Evolutionary conservation across 768 basidiomycete genomes (phyloP).

Genomic region (Trametes cingulata): DNA sequence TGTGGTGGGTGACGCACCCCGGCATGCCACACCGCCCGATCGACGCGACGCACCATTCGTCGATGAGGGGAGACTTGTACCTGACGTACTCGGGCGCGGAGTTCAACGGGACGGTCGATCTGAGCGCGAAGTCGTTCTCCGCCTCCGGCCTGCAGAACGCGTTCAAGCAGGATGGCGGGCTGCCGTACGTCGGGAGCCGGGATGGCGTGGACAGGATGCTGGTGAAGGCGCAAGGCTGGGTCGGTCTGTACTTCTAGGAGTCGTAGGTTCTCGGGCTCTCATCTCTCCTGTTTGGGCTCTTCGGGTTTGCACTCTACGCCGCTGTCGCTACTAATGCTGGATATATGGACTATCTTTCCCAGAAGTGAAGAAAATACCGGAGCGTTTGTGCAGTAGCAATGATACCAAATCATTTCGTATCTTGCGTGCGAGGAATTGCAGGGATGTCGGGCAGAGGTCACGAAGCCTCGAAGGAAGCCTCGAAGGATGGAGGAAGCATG

Average conservation of each 20-base stretch:
- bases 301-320: no score
- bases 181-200: constrained; percentile 33
- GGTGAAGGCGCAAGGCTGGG: constrained; percentile 30
- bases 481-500: no score
- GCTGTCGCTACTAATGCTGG: no score
- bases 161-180: constrained; percentile 20
- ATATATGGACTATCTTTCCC: no score
- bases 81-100: constrained; percentile 54
- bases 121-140: constrained; percentile 43
- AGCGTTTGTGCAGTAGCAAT: no score
- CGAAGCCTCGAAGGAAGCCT: no score
- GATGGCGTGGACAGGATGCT: constrained; percentile 32
- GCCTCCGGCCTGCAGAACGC: constrained; percentile 25
- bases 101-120: constrained; percentile 48
- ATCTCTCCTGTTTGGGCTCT: no score
- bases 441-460: no score
- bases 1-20: constrained; percentile 45
- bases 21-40: constrained; percentile 48
- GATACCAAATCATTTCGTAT: no score
- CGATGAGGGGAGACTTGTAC: constrained; percentile 54
- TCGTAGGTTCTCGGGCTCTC: no score
- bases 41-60: constrained; percentile 46
- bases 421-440: no score
- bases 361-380: no score
- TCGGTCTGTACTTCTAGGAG: constrained; percentile 33